phyloP scores from a whole-genome alignment of 441 rosid genomes.

The Biscutella laevigata region DNA sequence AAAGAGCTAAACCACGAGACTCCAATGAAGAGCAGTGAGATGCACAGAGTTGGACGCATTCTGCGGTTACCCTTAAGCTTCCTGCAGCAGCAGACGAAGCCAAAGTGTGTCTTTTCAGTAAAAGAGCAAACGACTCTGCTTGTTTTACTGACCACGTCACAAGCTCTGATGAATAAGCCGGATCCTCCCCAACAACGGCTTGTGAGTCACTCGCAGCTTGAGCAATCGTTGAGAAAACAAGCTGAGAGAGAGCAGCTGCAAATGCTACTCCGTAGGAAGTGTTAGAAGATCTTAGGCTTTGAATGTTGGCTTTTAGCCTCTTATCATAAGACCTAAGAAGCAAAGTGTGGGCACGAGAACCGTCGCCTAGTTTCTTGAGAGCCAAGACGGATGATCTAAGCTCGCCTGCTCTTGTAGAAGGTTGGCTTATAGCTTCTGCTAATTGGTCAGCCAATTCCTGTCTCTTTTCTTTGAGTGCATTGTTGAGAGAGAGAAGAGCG shows the following conservation, averaged over 20 bases:
- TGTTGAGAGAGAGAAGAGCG: constrained; percentile 36
- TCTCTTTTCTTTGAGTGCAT: constrained; percentile 47
- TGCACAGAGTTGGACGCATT: constrained; percentile 66
- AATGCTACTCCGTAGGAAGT: constrained; percentile 54
- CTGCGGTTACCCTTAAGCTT: constrained; percentile 63
- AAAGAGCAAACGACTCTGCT: constrained; percentile 53
- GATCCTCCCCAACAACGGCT: constrained; percentile 68
- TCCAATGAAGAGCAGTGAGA: constrained; percentile 71
- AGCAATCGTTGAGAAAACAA: constrained; percentile 78
- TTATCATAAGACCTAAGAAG: constrained; percentile 53
- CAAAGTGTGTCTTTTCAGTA: constrained; percentile 56
- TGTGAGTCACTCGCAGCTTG: constrained; percentile 81
- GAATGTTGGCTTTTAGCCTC: constrained; percentile 42
- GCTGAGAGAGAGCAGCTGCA: constrained; percentile 64
- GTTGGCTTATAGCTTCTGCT: constrained; percentile 55
- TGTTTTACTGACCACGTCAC: constrained; percentile 94
- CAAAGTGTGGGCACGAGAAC: constrained; percentile 78
- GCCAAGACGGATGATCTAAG: constrained; percentile 66
- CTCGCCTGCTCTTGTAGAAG: constrained; percentile 62
- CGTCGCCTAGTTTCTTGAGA: constrained; percentile 76
- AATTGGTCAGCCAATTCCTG: constrained; percentile 72
- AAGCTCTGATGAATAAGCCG: constrained; percentile 79
- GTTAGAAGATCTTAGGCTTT: constrained; percentile 48
- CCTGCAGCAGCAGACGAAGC: constrained; percentile 82
- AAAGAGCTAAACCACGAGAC: constrained; percentile 74